A percentile compares a stretch with the other conserved stretches of the same genome.
Evolutionary conservation across 768 basidiomycete species (phyloP).

Genomic region (Tulasnella sp.): DNA sequence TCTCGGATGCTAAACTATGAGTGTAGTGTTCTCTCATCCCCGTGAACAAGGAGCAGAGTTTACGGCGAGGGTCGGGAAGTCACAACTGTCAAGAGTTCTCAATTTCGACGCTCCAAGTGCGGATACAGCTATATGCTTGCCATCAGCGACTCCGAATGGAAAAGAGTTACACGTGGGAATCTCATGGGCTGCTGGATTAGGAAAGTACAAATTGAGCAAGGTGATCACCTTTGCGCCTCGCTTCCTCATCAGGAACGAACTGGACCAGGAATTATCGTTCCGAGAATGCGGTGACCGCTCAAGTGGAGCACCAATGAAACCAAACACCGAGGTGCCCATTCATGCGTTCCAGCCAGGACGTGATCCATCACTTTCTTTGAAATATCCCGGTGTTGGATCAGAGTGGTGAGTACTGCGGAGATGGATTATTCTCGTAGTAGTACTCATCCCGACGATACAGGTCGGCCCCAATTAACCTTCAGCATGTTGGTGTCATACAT

Average conservation of each 20-base stretch:
- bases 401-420: slow-evolving; percentile 55
- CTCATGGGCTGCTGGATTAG: slow-evolving; percentile 87
- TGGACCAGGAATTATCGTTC: slow-evolving; percentile 54
- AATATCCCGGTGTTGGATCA: slow-evolving; percentile 72
- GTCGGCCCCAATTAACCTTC: slow-evolving; percentile 85
- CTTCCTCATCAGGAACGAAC: slow-evolving; percentile 77
- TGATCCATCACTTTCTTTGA: slow-evolving; percentile 68
- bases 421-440: background rate
- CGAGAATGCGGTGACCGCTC: slow-evolving; percentile 72
- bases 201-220: slow-evolving; percentile 94
- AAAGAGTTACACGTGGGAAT: slow-evolving; percentile 72
- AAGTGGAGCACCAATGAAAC: slow-evolving; percentile 45
- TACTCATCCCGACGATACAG: slow-evolving; percentile 31
- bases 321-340: slow-evolving; percentile 58
- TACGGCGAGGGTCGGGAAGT: slow-evolving; percentile 64
- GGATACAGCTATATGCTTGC: slow-evolving; percentile 68
- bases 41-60: slow-evolving; percentile 72
- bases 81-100: slow-evolving; percentile 85
- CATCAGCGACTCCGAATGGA: slow-evolving; percentile 42
- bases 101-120: slow-evolving; percentile 86
- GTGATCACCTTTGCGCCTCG: slow-evolving; percentile 84
- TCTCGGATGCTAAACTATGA: no score
- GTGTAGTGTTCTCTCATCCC: slow-evolving; percentile 79
- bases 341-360: slow-evolving; percentile 51
- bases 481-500: slow-evolving; percentile 82